A percentile compares a stretch with the other conserved stretches of the same genome.
phyloP scores from a whole-genome alignment of 306 rosid genomes.

The Citrullus colocynthis region DNA sequence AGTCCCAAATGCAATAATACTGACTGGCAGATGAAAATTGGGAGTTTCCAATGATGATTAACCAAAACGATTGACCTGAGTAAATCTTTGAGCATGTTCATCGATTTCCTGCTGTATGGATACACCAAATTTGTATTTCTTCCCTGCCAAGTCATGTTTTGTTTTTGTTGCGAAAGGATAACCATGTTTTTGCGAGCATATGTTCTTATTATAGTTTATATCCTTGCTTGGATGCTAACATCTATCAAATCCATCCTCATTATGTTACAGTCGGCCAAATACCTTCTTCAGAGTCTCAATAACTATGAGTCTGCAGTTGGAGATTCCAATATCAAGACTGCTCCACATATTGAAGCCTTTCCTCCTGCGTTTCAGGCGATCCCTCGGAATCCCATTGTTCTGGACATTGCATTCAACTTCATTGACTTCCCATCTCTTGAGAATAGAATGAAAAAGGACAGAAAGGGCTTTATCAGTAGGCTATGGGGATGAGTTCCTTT shows the following conservation, averaged over 20 bases:
- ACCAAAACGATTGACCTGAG: neutral
- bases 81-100: neutral
- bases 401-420: conserved; percentile 37
- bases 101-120: neutral
- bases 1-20: neutral
- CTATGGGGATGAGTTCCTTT: conserved; percentile 37
- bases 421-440: conserved; percentile 47
- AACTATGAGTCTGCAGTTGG: conserved; percentile 36
- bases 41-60: neutral
- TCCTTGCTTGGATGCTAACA: neutral
- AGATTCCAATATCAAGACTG: conserved; percentile 22
- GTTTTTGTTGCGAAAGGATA: neutral
- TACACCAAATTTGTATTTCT: neutral
- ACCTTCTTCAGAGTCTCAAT: conserved; percentile 34
- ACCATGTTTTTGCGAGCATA: neutral
- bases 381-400: conserved; percentile 44
- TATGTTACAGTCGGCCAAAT: conserved; percentile 28
- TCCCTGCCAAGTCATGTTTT: neutral
- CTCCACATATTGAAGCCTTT: conserved; percentile 29
- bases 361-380: conserved; percentile 36
- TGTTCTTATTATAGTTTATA: neutral
- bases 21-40: neutral
- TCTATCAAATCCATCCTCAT: neutral
- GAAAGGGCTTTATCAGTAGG: conserved; percentile 40
- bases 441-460: conserved; percentile 45